Conservation (phyloP, 352 stramenopile genomes). For the Pseudoperonospora humuli region DNA sequence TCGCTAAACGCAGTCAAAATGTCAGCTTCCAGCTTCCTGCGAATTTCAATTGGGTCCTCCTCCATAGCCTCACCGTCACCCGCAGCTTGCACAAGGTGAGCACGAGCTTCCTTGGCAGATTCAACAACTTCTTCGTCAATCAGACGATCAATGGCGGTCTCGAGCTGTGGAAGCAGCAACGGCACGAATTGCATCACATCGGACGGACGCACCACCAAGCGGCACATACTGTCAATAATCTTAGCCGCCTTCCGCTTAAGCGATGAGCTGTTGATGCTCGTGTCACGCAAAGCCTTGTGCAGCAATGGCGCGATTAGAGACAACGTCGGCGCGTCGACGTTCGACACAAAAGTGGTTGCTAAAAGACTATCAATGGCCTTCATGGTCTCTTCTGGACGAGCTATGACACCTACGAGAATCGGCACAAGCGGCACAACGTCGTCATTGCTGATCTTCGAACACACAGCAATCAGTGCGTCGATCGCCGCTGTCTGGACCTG, state of each 20-base stretch:
- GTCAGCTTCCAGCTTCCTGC: conserved; percentile 37
- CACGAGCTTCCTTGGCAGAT: conserved; percentile 44
- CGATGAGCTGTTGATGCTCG: conserved; percentile 86
- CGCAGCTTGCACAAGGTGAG: conserved; percentile 48
- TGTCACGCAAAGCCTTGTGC: conserved; percentile 87
- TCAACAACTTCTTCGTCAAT: conserved; percentile 89
- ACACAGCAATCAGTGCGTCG: conserved; percentile 70
- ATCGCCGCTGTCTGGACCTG: conserved; percentile 85
- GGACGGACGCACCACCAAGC: conserved; percentile 76
- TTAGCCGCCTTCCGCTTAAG: conserved; percentile 87
- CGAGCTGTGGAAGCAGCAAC: conserved; percentile 88
- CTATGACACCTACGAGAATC: conserved; percentile 87
- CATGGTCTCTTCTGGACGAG: conserved; percentile 86
- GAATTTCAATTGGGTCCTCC: conserved; percentile 49
- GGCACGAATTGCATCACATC: conserved; percentile 89
- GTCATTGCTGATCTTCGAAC: conserved; percentile 86
- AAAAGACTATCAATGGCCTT: conserved; percentile 88
- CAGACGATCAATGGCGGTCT: conserved; percentile 87
- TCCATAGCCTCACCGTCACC: conserved; percentile 43
- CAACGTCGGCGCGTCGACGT: conserved; percentile 87
- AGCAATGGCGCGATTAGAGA: conserved; percentile 88
- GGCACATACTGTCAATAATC: conserved; percentile 92
- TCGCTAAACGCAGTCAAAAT: conserved; percentile 39
- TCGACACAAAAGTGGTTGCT: conserved; percentile 88
- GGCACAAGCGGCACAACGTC: conserved; percentile 87